Evolutionary conservation across 768 basidiomycete genomes (phyloP), one percentile per base, ranked within the genome.

Genomic region (Russula abietina): DNA sequence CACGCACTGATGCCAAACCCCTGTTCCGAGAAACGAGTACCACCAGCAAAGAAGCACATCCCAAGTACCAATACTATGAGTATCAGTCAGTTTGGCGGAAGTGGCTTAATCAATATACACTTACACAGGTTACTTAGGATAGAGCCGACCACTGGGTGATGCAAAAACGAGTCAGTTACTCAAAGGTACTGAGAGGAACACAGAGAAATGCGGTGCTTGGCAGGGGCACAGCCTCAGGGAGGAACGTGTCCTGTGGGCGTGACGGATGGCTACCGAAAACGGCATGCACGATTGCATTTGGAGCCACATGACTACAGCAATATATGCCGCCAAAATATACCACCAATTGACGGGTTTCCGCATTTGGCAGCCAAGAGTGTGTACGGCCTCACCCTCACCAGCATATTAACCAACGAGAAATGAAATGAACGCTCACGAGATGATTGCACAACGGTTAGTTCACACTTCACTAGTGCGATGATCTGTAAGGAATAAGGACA

Each of bases 31-130:
- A 83, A 92, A 67, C 82, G 82, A 55, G 85, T 75, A 22, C 91
- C 91, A 60, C 90, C 91, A 24, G 88, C 89, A 67, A 93, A 92
- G 75, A 93, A 93, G 70, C 52, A 92, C 91, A 93, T 91, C 54
- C 91, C 91, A 33, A 93, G 79, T 19, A 93, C 85, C 55, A 94
- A 79, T 38, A 92, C 87, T 89, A 55, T 17, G 24, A 55, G 56
- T 46, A 26, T 61, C 24, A 66, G 41, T 41, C 17, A 48, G 58
- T 26, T 32, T 14, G 6, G 17, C 11, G 14, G n/a, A 32, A 41
- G 39, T 49, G n/a, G 17, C 30, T 57, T 17, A 2, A 38, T 22
- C 32, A 14, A 33, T 14, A 19, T 17, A 16, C 8, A 67, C 76
- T 62, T 68, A 77, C 76, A 69, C 8, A 78, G 70, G 69, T 81